Base-by-base conservation (phyloP, 1,284 basidiomycete genomes). In the Tranzscheliella williamsii region DNA sequence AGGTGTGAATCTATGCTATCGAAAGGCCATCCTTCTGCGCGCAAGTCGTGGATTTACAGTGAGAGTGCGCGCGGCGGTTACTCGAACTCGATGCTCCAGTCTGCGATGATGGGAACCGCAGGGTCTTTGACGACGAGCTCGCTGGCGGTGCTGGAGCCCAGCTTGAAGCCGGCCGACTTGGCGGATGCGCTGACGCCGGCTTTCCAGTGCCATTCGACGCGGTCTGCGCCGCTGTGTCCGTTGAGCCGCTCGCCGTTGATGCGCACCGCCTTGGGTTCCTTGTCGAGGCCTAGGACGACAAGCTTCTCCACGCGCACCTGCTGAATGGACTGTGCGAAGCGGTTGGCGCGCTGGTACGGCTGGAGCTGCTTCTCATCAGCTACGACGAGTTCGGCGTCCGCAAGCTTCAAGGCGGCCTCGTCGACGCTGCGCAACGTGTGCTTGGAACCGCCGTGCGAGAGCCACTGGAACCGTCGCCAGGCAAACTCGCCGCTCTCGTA, bases 401-500 rank as follows among this genome's bases (percentile, higher is more conserved):
- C 31, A 41, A 42, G 42, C 40, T 57, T 38, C 24, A 61, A 26
- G 3, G 26, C 34, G 7, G 49, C 41, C 38, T 66, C 63, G 20
- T 66, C 57, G 16, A 23, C 37, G 40, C 63, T 65, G 22, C 42
- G 48, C 38, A 69, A 33, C 24, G 38, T 33, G 4, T 70, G 51
- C 36, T 18, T 54, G 24, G 45, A 46, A 8, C 42, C 27, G 1
- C 35, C 21, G 22, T 53, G 34, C 9, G 53, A 46, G 2, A 38
- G 45, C 57, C 62, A 69, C 21, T 50, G 46, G 41, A 76, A 72
- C 7, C 55, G 53, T 29, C 72, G 62, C 70, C 74, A 93, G 41
- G 96, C 82, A 73, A 89, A 86, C 39, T 91, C 82, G 24, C 94
- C 93, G 5, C 84, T 72, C 63, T 86, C 81, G 79, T 92, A 87